Evolutionary conservation across 495 filamentous ascomycete genomes (phyloP).

Genomic region (Astrothelium macrocarpum): DNA sequence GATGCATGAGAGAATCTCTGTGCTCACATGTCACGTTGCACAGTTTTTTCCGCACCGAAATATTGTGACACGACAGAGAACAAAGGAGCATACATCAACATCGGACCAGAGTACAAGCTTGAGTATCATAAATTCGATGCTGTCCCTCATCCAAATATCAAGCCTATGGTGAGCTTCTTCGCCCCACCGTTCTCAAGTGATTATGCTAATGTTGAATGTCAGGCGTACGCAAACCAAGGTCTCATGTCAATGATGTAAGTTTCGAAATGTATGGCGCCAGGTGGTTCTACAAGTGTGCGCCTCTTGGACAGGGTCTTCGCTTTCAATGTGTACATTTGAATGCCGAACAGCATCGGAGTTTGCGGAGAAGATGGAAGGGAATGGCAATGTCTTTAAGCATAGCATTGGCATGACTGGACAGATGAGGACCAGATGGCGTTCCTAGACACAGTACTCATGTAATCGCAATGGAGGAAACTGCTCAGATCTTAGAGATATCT

Average conservation of each 20-base stretch:
- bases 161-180: conserved; percentile 69
- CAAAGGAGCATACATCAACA: conserved; percentile 97
- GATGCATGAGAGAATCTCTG: conserved; percentile 1
- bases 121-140: conserved; percentile 88
- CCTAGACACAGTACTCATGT: background rate
- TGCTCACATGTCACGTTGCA: conserved; percentile 17
- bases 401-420: conserved; percentile 3
- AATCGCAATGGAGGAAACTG: too few relatives aligned
- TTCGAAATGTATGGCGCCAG: background rate
- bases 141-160: conserved; percentile 88
- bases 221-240: conserved; percentile 25
- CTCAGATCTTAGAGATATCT: too few relatives aligned
- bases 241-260: conserved; percentile 22
- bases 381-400: background rate
- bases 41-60: conserved; percentile 92
- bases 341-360: background rate
- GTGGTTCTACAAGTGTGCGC: background rate
- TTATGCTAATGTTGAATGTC: background rate
- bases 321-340: background rate
- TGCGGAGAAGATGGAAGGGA: background rate
- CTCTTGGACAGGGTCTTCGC: background rate
- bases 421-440: background rate
- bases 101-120: conserved; percentile 84
- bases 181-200: background rate
- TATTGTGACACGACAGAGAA: conserved; percentile 98